These are phyloP conservation scores for Cochlearia excelsa DNA, from an alignment of 345 rosid genomes.

Conservation along the genomic window DNA sequence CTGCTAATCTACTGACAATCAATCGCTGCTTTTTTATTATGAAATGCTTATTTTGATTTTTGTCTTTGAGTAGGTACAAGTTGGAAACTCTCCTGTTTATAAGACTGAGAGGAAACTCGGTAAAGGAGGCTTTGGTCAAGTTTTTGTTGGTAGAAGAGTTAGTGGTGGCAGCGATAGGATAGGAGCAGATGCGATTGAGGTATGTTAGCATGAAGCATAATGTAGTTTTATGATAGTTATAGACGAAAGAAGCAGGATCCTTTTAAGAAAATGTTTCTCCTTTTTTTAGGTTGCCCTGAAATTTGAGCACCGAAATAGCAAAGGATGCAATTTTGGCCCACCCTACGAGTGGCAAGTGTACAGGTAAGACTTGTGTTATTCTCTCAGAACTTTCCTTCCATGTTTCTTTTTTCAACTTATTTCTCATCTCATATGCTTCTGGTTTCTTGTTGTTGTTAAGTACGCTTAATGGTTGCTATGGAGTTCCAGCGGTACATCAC, in stretches of 20 bases:
- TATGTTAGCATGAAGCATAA: constrained; percentile 26
- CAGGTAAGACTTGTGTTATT: constrained; percentile 47
- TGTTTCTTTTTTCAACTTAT: constrained; percentile 8
- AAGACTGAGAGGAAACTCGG: constrained; percentile 69
- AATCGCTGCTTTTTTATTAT: neutral
- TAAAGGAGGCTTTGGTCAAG: constrained; percentile 92
- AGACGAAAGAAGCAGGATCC: neutral
- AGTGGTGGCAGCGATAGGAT: constrained; percentile 44
- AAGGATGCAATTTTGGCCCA: constrained; percentile 97
- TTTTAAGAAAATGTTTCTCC: neutral
- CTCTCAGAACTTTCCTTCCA: constrained; percentile 1
- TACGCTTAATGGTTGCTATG: constrained; percentile 69
- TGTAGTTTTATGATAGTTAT: neutral
- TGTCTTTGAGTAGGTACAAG: constrained; percentile 50
- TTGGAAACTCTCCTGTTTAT: constrained; percentile 68
- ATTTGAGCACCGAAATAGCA: constrained; percentile 89
- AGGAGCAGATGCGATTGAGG: constrained; percentile 66
- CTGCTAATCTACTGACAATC: constrained; percentile 8
- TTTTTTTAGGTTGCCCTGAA: constrained; percentile 79
- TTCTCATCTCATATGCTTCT: constrained; percentile 17
- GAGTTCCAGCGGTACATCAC: constrained; percentile 79
- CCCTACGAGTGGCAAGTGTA: constrained; percentile 99
- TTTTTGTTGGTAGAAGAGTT: constrained; percentile 71
- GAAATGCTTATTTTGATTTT: neutral
- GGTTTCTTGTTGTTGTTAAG: constrained; percentile 32